Evolutionary conservation across 2,329 filamentous ascomycete species (phyloP), one percentile per base, ranked within the genome.

Genomic region (Plenodomus biglobosus): DNA sequence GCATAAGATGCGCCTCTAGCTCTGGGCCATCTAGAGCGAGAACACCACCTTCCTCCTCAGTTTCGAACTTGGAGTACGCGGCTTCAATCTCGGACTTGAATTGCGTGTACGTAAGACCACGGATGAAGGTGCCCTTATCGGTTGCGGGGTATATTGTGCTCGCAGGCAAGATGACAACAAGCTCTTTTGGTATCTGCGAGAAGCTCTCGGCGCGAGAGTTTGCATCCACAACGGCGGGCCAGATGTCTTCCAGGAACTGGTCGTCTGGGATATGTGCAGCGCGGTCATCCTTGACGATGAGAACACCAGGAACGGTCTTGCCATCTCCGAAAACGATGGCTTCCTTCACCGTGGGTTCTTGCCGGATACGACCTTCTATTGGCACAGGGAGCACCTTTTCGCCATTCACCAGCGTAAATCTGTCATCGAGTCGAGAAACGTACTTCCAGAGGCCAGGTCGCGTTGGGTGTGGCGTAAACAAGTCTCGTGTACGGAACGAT

Each of bases 41-140:
- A 15, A 56, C 46, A 22, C 45, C 44, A 2, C 42, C 47, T 7
- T 59, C 48, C 58, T 50, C 44, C 47, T 61, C 52, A 54, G 56
- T 53, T n/a, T 60, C 58, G 38, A 61, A 62, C 2, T 44, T 53
- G 5, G 50, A 46, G 46, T 82, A 82, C 1, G 73, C 69, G 3
- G 59, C 57, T n/a, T 78, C 72, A 35, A 83, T 82, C 13, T 75
- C 59, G 0, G 73, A 59, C 10, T 73, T 70, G 44, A 82, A 83
- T 21, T 75, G 65, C 38, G 69, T 67, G 53, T 82, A 81, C 7
- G 79, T 73, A 16, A 75, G 74, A 3, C 76, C 76, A 2, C 81
- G 75, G 41, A 83, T 82, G 46, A 80, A 75, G 0, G 79, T 83
- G 2, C 79, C 79, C 59, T 84, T 84, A 50, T 83, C 81, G 0